A percentile compares a stretch with the other conserved stretches of the same genome.
Evolutionary conservation across 1,284 basidiomycete species (phyloP).

Genomic region (Ceratobasidium sp.): DNA sequence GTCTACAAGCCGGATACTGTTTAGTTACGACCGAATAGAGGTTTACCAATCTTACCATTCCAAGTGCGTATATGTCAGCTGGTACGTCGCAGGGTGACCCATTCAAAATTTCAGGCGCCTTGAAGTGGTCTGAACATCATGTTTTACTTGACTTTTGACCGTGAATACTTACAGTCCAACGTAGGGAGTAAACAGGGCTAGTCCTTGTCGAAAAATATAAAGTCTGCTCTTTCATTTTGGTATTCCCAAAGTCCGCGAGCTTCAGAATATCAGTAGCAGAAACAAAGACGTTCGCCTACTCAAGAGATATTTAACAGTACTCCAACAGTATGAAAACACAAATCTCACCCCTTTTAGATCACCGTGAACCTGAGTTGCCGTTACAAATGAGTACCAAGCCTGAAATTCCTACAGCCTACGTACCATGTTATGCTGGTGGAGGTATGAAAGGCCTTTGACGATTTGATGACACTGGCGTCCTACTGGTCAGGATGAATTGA

Average conservation of each 20-base stretch:
- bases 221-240: not conserved
- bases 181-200: not conserved
- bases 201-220: slow-evolving; percentile 22
- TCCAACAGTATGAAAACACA: not conserved
- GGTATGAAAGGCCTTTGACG: slow-evolving; percentile 15
- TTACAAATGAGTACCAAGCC: not conserved
- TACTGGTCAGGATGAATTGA: not conserved
- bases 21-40: not conserved
- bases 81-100: not conserved
- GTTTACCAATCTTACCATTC: slow-evolving; percentile 13
- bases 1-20: not conserved
- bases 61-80: slow-evolving; percentile 29
- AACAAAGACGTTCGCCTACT: slow-evolving; percentile 20
- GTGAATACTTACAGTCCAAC: slow-evolving; percentile 15
- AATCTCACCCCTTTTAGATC: slow-evolving; percentile 28
- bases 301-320: not conserved
- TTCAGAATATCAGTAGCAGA: not conserved
- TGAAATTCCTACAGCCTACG: not conserved
- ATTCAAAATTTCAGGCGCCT: slow-evolving; percentile 35
- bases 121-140: not conserved
- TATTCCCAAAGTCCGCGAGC: slow-evolving; percentile 33
- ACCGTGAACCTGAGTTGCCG: slow-evolving; percentile 1
- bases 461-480: slow-evolving; percentile 10
- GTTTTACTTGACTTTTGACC: not conserved
- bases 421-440: slow-evolving; percentile 13